phyloP scores from a whole-genome alignment of 116 monocot genomes.

The Iris pallida region DNA sequence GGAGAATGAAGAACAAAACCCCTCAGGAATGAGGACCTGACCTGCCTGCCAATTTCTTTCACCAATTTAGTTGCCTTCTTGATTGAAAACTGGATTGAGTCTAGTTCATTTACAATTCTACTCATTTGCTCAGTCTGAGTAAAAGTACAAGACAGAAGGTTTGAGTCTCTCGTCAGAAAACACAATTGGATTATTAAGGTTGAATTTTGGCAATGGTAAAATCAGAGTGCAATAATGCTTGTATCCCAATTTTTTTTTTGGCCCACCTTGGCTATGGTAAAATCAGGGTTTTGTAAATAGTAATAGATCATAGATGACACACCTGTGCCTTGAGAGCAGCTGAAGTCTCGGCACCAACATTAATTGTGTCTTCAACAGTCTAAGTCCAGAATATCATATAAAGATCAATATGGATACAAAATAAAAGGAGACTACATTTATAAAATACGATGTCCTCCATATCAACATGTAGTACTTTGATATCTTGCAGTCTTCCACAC shows the following conservation, averaged over 20 bases:
- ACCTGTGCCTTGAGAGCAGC: constrained; percentile 95
- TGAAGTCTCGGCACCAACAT: constrained; percentile 82
- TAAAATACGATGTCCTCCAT: too few relatives aligned
- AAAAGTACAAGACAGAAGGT: too few relatives aligned
- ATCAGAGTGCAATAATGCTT: too few relatives aligned
- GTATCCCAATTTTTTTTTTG: too few relatives aligned
- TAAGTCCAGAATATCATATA: constrained; percentile 10
- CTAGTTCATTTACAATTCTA: constrained; percentile 87
- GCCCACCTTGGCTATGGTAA: too few relatives aligned
- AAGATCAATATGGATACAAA: background rate
- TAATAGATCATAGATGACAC: background rate
- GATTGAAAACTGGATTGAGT: constrained; percentile 91
- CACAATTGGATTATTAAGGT: constrained; percentile 5
- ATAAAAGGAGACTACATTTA: background rate
- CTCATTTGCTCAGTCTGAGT: constrained; percentile 96
- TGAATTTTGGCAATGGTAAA: background rate
- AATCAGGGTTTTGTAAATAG: background rate
- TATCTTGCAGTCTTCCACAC: too few relatives aligned
- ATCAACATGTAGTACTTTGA: too few relatives aligned
- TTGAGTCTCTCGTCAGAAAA: background rate
- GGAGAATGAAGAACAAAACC: background rate
- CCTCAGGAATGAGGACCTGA: constrained; percentile 7
- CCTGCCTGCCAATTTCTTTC: constrained; percentile 93
- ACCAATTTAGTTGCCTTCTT: constrained; percentile 88
- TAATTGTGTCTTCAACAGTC: constrained; percentile 80